Base-by-base conservation (phyloP, 208 protist genomes). In the Lotmaria passim region DNA sequence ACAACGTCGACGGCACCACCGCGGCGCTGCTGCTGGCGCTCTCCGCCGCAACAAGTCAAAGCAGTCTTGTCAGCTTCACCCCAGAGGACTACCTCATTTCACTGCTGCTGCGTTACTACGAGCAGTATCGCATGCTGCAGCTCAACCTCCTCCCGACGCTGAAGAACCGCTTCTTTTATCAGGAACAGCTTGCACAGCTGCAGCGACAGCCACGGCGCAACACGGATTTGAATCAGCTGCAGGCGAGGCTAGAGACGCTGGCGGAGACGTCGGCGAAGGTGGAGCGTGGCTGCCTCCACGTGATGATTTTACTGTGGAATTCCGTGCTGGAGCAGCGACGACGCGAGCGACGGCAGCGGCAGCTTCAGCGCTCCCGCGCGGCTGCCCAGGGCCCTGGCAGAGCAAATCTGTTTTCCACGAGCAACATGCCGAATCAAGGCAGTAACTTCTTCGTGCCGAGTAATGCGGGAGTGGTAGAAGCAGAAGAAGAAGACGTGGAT, bases 111-210 rank as follows among this genome's bases (percentile, higher is more conserved):
- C 80, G 91, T 47, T 82, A 88, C 62, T 94, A 94, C 69, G 89
- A 94, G 62, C 76, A 73, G 50, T 94, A 94, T 55, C 85, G 84
- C 23, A 79, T 94, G 71, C 81, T 94, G 53, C 71, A 81, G 66
- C 66, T 91, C 24, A 91, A 89, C 57, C 79, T 91, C 14, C 65
- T 92, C 23, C 83, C 89, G 14, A 33, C 80, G 43, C 59, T 91
- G 21, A 91, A 89, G 69, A 86, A 67, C 44, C 75, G 82, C 17
- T 30, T 28, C 52, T 91, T 91, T 53, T 94, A 94, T 64, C 44
- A 75, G 56, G 81, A 88, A 33, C 83, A 94, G 68, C 58, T 94
- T 4, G 30, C 47, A 11, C 82, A 82, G 60, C 68, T 93, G 53
- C 43, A 59, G 36, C 53, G 50, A 44, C 77, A 89, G 47, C 70